phyloP scores from a whole-genome alignment of 495 filamentous ascomycete genomes.

The Thozetella sp. region DNA sequence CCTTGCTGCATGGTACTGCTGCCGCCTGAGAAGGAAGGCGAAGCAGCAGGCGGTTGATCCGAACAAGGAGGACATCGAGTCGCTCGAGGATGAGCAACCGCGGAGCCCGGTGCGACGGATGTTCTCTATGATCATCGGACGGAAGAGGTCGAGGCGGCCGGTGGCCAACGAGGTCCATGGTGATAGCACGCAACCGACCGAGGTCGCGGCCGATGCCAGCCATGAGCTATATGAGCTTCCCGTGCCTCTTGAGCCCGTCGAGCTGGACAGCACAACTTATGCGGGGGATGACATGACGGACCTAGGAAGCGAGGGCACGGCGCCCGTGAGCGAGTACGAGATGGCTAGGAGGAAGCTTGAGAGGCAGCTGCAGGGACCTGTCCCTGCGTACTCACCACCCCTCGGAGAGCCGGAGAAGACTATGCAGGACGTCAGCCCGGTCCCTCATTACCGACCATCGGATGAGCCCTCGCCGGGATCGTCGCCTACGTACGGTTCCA shows the following conservation, averaged over 20 bases:
- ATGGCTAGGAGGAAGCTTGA: slow-evolving; percentile 43
- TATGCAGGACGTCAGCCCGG: slow-evolving; percentile 31
- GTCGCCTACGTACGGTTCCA: slow-evolving; percentile 37
- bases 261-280: slow-evolving; percentile 44
- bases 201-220: slow-evolving; percentile 45
- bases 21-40: slow-evolving; percentile 28
- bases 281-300: slow-evolving; percentile 34
- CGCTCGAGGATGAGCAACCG: slow-evolving; percentile 17
- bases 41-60: slow-evolving; percentile 20
- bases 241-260: slow-evolving; percentile 44
- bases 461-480: slow-evolving; percentile 40
- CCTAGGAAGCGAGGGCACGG: slow-evolving; percentile 24
- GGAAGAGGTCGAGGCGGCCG: slow-evolving; percentile 23
- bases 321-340: slow-evolving; percentile 41
- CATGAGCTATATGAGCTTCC: slow-evolving; percentile 53
- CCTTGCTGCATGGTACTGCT: slow-evolving; percentile 28
- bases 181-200: slow-evolving; percentile 27
- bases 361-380: slow-evolving; percentile 38
- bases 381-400: slow-evolving; percentile 31
- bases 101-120: slow-evolving; percentile 29
- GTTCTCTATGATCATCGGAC: slow-evolving; percentile 29
- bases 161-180: slow-evolving; percentile 14
- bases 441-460: slow-evolving; percentile 37
- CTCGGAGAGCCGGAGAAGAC: slow-evolving; percentile 27
- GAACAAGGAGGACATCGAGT: slow-evolving; percentile 19